Conservation (phyloP, 169 alveolate genomes). For the Hammondia hammondi region DNA sequence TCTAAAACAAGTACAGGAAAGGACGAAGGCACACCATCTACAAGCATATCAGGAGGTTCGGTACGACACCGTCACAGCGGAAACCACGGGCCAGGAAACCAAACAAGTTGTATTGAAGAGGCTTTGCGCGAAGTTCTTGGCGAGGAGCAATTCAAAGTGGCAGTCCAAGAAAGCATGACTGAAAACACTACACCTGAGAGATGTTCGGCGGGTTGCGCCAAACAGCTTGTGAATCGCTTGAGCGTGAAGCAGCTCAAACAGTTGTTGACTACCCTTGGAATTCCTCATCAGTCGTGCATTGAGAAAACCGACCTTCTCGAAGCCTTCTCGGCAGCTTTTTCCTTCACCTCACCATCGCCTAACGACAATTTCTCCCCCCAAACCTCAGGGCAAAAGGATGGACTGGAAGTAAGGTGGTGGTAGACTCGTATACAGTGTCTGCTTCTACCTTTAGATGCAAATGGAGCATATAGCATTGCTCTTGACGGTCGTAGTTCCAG, state of each 20-base stretch:
- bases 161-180: neutral
- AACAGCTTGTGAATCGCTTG: neutral
- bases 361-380: neutral
- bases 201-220: neutral
- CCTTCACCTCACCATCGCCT: neutral
- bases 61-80: neutral
- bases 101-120: neutral
- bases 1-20: neutral
- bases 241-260: slow-evolving; percentile 73
- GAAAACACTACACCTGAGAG: neutral
- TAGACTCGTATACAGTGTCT: too few relatives aligned
- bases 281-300: slow-evolving; percentile 78
- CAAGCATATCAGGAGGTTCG: neutral
- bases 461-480: too few relatives aligned
- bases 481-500: too few relatives aligned
- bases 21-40: neutral
- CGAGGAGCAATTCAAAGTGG: neutral
- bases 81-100: neutral
- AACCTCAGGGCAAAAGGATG: neutral
- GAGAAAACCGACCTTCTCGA: slow-evolving; percentile 78
- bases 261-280: slow-evolving; percentile 69
- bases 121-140: neutral
- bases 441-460: too few relatives aligned
- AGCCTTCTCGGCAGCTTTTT: neutral
- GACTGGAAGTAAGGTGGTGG: neutral